Conservation (phyloP, 345 rosid genomes). For the Excoecaria agallocha region DNA sequence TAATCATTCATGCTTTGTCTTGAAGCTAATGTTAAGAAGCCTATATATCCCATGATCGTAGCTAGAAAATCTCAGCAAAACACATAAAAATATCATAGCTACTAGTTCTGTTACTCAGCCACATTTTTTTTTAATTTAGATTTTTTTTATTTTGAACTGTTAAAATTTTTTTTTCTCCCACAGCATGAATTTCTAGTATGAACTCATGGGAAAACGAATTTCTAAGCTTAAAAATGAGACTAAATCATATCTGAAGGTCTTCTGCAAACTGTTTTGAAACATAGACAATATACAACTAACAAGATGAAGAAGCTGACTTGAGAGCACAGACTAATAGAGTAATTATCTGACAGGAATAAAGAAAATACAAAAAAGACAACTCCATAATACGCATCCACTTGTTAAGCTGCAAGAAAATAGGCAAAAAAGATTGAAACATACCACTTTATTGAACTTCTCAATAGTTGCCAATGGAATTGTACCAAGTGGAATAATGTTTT, state of each 20-base stretch:
- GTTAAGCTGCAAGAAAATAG: not conserved
- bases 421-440: slow-evolving; percentile 16
- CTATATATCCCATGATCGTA: too few relatives aligned
- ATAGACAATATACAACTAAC: not conserved
- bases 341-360: not conserved
- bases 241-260: not conserved
- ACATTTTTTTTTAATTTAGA: too few relatives aligned
- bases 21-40: too few relatives aligned
- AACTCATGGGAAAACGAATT: not conserved
- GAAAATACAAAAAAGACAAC: not conserved
- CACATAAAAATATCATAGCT: too few relatives aligned
- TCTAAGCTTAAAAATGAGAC: not conserved
- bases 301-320: not conserved
- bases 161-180: not conserved
- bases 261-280: not conserved
- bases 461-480: slow-evolving; percentile 79
- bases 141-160: too few relatives aligned
- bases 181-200: not conserved
- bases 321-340: not conserved
- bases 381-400: too few relatives aligned
- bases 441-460: slow-evolving; percentile 90
- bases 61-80: too few relatives aligned
- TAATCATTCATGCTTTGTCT: too few relatives aligned
- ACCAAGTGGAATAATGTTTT: slow-evolving; percentile 69
- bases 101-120: too few relatives aligned